phyloP scores from a whole-genome alignment of 306 rosid genomes.

The Pterocarpus macrocarpus region DNA sequence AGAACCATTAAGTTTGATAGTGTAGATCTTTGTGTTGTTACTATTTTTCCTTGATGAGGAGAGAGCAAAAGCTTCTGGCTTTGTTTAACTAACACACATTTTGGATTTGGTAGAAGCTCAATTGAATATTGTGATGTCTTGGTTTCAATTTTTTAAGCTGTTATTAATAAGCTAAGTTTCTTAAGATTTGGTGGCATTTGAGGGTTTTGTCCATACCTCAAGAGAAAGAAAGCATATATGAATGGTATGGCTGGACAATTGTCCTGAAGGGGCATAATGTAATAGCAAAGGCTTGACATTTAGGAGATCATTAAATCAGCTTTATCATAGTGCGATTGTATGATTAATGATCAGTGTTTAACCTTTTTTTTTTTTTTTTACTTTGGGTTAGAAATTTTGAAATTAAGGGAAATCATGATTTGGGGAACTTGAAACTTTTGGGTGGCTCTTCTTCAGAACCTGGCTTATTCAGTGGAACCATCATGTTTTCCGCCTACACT shows the following conservation, averaged over 20 bases:
- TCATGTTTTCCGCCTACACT: background rate
- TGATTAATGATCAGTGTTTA: background rate
- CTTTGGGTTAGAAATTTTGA: constrained; percentile 26
- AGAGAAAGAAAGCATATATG: constrained; percentile 1
- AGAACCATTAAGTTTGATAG: background rate
- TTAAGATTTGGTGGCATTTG: constrained; percentile 2
- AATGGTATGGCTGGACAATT: constrained; percentile 14
- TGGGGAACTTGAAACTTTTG: background rate
- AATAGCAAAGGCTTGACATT: background rate
- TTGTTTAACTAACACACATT: constrained; percentile 29
- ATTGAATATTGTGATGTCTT: background rate
- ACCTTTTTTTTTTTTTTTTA: background rate
- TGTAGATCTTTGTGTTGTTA: background rate
- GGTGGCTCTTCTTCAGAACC: background rate
- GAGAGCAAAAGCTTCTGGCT: background rate
- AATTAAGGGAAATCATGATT: background rate
- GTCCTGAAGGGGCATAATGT: background rate
- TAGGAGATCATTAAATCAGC: constrained; percentile 2
- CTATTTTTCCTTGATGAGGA: background rate
- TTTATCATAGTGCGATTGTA: constrained; percentile 1
- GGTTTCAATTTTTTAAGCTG: constrained; percentile 3
- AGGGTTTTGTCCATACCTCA: constrained; percentile 8
- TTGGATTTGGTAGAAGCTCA: constrained; percentile 36
- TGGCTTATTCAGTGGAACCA: background rate
- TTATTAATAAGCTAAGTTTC: constrained; percentile 6